Evolutionary conservation across 345 rosid genomes (phyloP), one percentile per base, ranked within the genome.

Genomic region (Pelargonium nanum): DNA sequence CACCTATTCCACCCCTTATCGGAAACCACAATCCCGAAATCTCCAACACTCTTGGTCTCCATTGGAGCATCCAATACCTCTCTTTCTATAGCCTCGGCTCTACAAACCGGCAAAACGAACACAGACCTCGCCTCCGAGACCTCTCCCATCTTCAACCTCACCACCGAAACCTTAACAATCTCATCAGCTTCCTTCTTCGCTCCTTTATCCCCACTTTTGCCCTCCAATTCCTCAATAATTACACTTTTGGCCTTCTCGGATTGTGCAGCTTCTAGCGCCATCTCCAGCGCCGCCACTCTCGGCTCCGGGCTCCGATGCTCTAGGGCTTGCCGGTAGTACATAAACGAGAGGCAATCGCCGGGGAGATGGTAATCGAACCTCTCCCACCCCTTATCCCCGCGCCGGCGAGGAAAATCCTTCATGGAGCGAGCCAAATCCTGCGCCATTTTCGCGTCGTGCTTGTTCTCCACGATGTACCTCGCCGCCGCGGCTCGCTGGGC

Each of bases 1-100:
- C 99, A 93, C 67, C 90, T 85, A 19, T 58, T 64, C 99, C 97
- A 93, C 15, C 75, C 89, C 66, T 81, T 87, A 66, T 89, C 97
- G 0, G 94, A 81, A 62, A 65, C 87, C 72, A 93, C 94, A 5
- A 87, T 75, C 8, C 89, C 81, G 34, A 93, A 93, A 19, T 82
- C 89, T 19, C 96, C 99, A 57, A 72, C 66, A 1, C 76, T 69
- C 44, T 53, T 75, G 24, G 76, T 69, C 59, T 74, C 78, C 75
- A 73, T 76, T 1, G 97, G 97, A 8, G 91, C 97, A 66, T 85
- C 90, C 45, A 74, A 56, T 23, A 93, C 22, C 76, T 68, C 86
- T 16, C 40, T 65, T 19, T 76, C 85, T 34, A 69, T 77, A 73
- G 81, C 81, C 48, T 74, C 83, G 16, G 79, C 84, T 51, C 78